Percentiles rank a stretch among this genome's conserved stretches.
These are phyloP conservation scores for Aristolochia contorta DNA, from an alignment of 164 flowering plant genomes.

Conservation along the genomic window DNA sequence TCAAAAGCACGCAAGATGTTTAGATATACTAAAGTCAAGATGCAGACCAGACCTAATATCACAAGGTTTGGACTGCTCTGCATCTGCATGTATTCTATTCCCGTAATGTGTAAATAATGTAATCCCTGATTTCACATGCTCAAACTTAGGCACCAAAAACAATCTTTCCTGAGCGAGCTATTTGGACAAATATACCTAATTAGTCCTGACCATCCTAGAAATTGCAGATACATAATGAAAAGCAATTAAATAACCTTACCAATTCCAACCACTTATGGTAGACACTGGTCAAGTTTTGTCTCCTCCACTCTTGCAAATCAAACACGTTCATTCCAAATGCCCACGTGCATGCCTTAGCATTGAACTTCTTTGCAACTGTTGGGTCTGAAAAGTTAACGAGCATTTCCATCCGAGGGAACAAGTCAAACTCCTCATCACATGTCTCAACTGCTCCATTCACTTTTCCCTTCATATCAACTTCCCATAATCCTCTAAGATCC, in stretches of 20 bases:
- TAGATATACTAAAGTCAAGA: no score
- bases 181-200: not conserved
- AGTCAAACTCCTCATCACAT: constrained; percentile 45
- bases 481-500: constrained; percentile 68
- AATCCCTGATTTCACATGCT: not conserved
- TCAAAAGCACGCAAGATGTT: no score
- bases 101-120: no score
- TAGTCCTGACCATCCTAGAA: not conserved
- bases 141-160: not conserved
- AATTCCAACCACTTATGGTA: constrained; percentile 52
- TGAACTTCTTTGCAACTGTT: constrained; percentile 37
- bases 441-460: constrained; percentile 82
- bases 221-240: not conserved
- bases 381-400: constrained; percentile 72
- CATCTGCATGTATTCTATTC: no score
- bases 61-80: no score
- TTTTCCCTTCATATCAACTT: constrained; percentile 62
- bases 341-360: constrained; percentile 74
- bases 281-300: constrained; percentile 39
- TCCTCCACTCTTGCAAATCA: constrained; percentile 76
- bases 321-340: constrained; percentile 93
- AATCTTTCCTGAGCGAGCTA: not conserved
- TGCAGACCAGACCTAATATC: no score
- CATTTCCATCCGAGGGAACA: constrained; percentile 51
- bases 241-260: constrained; percentile 35